Evolutionary conservation across 2,329 filamentous ascomycete species (phyloP), one percentile per base, ranked within the genome.

Genomic region (Aspergillus oerlinghausenensis): DNA sequence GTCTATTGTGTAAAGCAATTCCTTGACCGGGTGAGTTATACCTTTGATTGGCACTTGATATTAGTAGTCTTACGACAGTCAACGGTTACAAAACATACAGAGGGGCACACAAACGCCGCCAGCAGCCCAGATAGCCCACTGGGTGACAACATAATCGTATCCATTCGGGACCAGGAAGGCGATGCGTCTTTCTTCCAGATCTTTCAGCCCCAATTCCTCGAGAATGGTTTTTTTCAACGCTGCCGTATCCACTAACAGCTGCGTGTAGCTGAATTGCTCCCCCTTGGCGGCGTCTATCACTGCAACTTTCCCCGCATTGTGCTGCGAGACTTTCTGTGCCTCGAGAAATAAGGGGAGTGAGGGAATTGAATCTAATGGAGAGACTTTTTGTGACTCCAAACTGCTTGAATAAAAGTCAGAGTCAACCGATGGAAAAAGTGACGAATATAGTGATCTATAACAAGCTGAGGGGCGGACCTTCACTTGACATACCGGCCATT

Each of bases 101-200:
- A 78, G 65, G 21, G 75, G 75, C 21, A 78, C 75, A 32, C 69
- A 72, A 19, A 77, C 69, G n/a, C 73, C 75, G 17, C 75, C 75
- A 4, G 74, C 72, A 10, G 74, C 75, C 75, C 75, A 77, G 52
- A 76, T 61, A 7, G 75, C 75, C 75, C 75, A 77, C 64, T 75
- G 73, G 26, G 68, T 72, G 9, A 70, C 73, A 7, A 75, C 73
- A 61, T 76, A 76, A 53, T 76, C 74, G 55, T 77, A 77, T 43
- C 74, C 73, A 59, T 73, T 73, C 1, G 74, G 74, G 9, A 67
- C 64, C 14, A 76, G 65, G 56, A 75, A 76, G 4, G 73, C 70
- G 54, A 76, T 67, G 54, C 74, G 69, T 28, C 69, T 64, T 58
- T 77, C 74, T 23, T 73, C 68, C 42, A 76, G 54, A 55, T 74